Conservation (phyloP, 768 basidiomycete genomes). For the Rhizopogon rudus region DNA sequence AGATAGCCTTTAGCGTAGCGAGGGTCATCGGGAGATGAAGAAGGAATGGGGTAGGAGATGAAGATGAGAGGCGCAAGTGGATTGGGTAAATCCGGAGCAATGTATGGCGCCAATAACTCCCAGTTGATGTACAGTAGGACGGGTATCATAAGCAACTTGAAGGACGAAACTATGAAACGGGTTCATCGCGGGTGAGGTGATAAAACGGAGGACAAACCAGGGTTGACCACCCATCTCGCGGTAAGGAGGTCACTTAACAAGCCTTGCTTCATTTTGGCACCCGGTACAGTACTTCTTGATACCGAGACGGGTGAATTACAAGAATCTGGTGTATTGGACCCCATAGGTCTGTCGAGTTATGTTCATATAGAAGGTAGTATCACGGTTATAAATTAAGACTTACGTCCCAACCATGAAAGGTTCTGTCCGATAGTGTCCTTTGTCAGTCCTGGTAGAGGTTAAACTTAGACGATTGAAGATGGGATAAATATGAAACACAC, state of each 20-base stretch:
- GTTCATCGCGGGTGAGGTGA: background rate
- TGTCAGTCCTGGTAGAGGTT: slow-evolving; percentile 39
- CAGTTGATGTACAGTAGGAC: slow-evolving; percentile 62
- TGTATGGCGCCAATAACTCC: slow-evolving; percentile 45
- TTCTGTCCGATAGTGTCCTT: slow-evolving; percentile 55
- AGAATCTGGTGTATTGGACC: slow-evolving; percentile 32
- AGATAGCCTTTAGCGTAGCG: slow-evolving; percentile 68
- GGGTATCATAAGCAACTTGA: slow-evolving; percentile 62
- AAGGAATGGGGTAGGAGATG: slow-evolving; percentile 58
- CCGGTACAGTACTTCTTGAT: slow-evolving; percentile 16
- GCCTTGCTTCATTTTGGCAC: slow-evolving; percentile 16
- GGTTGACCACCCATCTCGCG: slow-evolving; percentile 69
- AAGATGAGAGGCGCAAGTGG: slow-evolving; percentile 72
- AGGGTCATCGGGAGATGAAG: slow-evolving; percentile 46
- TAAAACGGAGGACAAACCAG: slow-evolving; percentile 40
- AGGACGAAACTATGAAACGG: slow-evolving; percentile 45
- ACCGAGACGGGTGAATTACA: slow-evolving; percentile 25
- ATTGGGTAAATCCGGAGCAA: slow-evolving; percentile 51
- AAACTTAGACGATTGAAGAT: slow-evolving; percentile 1
- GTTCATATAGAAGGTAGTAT: background rate
- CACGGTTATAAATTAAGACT: slow-evolving; percentile 11
- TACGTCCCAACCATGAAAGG: slow-evolving; percentile 64
- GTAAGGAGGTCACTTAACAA: slow-evolving; percentile 49
- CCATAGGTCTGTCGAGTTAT: slow-evolving; percentile 31
- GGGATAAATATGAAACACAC: slow-evolving; percentile 13